Conservation (phyloP, 148 eudicot genomes). For the Vaccinium corymbosum region DNA sequence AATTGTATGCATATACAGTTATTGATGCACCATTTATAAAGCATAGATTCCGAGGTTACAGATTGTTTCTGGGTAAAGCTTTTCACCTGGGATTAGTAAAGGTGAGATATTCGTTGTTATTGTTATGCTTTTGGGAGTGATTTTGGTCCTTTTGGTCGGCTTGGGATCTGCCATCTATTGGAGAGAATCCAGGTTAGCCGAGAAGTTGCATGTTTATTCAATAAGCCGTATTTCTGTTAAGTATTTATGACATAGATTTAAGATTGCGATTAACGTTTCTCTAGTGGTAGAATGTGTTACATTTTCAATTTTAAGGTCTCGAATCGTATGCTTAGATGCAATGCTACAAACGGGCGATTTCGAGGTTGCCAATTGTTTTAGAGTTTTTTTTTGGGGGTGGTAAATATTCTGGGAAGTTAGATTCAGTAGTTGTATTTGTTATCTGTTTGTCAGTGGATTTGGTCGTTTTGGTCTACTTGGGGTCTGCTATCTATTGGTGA, state of each 20-base stretch:
- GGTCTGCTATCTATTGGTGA: too few relatives aligned
- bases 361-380: too few relatives aligned
- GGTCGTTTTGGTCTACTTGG: too few relatives aligned
- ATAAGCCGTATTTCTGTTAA: neutral
- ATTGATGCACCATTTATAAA: neutral
- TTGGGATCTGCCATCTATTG: constrained; percentile 17
- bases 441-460: too few relatives aligned
- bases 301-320: too few relatives aligned
- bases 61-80: neutral
- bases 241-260: neutral
- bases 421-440: too few relatives aligned
- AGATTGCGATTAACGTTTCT: neutral
- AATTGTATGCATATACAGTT: neutral
- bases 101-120: neutral
- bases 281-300: too few relatives aligned
- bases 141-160: neutral
- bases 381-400: too few relatives aligned
- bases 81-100: neutral
- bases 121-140: neutral
- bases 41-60: neutral
- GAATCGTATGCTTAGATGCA: too few relatives aligned
- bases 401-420: too few relatives aligned
- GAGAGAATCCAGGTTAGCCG: constrained; percentile 6
- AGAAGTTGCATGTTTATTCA: constrained; percentile 14
- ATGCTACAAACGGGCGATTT: too few relatives aligned